These are phyloP conservation scores for Suhomyces coccinellae DNA, from an alignment of 1,139 yeast species.

Conservation along the genomic window DNA sequence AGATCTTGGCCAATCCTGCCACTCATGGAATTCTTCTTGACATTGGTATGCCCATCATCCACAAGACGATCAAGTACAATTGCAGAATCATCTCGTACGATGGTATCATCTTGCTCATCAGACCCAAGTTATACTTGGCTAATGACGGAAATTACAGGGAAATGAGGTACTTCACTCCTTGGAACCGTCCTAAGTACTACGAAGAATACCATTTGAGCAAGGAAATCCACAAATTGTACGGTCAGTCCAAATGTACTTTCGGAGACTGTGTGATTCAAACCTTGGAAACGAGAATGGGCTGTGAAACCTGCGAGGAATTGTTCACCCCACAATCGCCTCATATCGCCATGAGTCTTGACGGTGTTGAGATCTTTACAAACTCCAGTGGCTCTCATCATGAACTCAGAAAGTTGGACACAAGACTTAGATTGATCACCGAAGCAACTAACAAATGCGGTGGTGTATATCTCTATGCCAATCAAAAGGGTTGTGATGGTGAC, in stretches of 20 bases:
- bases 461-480: slow-evolving; percentile 87
- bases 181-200: slow-evolving; percentile 75
- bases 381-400: slow-evolving; percentile 98
- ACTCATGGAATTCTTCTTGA: slow-evolving; percentile 81
- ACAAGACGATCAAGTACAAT: slow-evolving; percentile 84
- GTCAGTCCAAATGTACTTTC: slow-evolving; percentile 66
- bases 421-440: slow-evolving; percentile 81
- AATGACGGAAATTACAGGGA: slow-evolving; percentile 98
- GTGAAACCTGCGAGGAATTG: slow-evolving; percentile 96
- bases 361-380: slow-evolving; percentile 93
- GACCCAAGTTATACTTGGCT: slow-evolving; percentile 91
- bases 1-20: slow-evolving; percentile 63
- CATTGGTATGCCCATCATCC: slow-evolving; percentile 91
- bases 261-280: slow-evolving; percentile 92
- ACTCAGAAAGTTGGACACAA: slow-evolving; percentile 79
- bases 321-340: slow-evolving; percentile 97
- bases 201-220: slow-evolving; percentile 76
- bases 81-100: slow-evolving; percentile 83
- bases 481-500: slow-evolving; percentile 98
- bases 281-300: slow-evolving; percentile 83
- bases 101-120: slow-evolving; percentile 75
- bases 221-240: slow-evolving; percentile 58
- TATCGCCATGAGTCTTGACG: slow-evolving; percentile 86
- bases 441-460: slow-evolving; percentile 98
- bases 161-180: slow-evolving; percentile 95